Conservation (phyloP, 495 filamentous ascomycete genomes). For the Letharia columbiana region DNA sequence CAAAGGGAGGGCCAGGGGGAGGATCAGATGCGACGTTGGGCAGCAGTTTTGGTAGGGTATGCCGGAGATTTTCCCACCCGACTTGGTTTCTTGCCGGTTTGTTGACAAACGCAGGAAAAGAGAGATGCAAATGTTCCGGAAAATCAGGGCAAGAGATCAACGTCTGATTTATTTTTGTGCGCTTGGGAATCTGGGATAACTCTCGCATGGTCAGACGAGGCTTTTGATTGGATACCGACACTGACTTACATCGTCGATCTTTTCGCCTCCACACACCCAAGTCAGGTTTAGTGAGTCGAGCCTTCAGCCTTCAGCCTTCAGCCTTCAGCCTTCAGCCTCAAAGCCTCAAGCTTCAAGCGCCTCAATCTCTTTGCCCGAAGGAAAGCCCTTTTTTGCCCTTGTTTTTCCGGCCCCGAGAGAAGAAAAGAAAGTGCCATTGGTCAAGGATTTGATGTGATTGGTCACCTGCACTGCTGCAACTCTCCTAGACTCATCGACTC, state of each 20-base stretch:
- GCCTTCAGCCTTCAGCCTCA: no score
- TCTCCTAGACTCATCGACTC: no score
- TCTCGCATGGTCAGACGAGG: not conserved
- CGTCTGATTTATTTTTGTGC: not conserved
- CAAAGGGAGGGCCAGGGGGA: not conserved
- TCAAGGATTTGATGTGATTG: not conserved
- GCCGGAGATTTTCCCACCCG: not conserved
- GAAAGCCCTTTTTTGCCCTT: not conserved
- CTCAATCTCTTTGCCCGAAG: no score
- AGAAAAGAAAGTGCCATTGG: not conserved
- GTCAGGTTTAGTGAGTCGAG: not conserved
- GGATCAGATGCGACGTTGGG: constrained; percentile 1
- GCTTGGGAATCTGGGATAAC: not conserved
- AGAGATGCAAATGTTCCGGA: no score
- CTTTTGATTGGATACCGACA: not conserved
- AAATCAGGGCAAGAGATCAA: not conserved
- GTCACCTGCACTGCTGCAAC: not conserved
- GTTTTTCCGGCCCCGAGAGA: not conserved
- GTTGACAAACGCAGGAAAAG: not conserved
- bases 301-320: not conserved
- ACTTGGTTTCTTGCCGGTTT: not conserved
- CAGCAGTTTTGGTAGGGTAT: not conserved
- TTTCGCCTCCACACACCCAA: not conserved
- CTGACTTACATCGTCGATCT: not conserved
- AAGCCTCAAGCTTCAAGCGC: no score